phyloP scores from a whole-genome alignment of 2,329 filamentous ascomycete species.

The Colletotrichum kahawae region DNA sequence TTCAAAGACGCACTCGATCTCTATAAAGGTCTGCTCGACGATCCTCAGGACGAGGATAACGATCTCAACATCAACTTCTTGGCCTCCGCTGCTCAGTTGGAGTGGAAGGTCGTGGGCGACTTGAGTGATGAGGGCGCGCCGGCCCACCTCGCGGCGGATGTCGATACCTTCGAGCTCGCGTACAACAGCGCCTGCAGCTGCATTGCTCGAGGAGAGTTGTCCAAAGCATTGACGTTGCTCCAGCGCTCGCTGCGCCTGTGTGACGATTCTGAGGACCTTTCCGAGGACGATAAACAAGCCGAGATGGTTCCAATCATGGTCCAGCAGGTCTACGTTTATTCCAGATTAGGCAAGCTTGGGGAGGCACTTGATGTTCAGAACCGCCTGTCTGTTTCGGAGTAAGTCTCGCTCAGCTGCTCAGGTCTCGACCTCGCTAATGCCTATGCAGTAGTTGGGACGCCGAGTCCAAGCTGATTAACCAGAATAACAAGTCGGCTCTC shows the following conservation, averaged over 20 bases:
- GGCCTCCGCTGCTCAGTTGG: conserved; percentile 74
- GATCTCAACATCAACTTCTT: conserved; percentile 79
- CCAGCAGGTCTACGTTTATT: conserved; percentile 77
- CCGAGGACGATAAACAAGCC: conserved; percentile 73
- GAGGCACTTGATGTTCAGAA: conserved; percentile 69
- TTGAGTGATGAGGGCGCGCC: conserved; percentile 11
- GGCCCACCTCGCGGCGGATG: conserved; percentile 61
- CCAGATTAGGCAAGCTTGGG: conserved; percentile 66
- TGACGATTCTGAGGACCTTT: conserved; percentile 74
- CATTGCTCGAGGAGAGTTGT: conserved; percentile 72
- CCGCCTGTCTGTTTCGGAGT: conserved; percentile 67
- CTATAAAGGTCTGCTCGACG: conserved; percentile 65
- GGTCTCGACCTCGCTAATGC: conserved; percentile 29
- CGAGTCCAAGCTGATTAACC: conserved; percentile 69
- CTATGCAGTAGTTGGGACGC: conserved; percentile 65
- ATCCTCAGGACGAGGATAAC: conserved; percentile 61
- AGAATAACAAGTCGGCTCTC: conserved; percentile 63
- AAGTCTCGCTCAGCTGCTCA: conserved; percentile 33
- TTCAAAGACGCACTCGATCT: conserved; percentile 70
- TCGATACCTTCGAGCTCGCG: conserved; percentile 80
- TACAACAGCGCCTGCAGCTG: conserved; percentile 80
- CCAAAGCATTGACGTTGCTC: conserved; percentile 68
- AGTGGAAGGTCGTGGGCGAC: conserved; percentile 67
- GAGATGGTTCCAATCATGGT: conserved; percentile 78
- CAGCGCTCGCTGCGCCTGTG: conserved; percentile 75